Percentiles rank a stretch among this genome's conserved stretches.
Conservation (phyloP, 352 stramenopile species). For the Halophytophthora polymorphica region DNA sequence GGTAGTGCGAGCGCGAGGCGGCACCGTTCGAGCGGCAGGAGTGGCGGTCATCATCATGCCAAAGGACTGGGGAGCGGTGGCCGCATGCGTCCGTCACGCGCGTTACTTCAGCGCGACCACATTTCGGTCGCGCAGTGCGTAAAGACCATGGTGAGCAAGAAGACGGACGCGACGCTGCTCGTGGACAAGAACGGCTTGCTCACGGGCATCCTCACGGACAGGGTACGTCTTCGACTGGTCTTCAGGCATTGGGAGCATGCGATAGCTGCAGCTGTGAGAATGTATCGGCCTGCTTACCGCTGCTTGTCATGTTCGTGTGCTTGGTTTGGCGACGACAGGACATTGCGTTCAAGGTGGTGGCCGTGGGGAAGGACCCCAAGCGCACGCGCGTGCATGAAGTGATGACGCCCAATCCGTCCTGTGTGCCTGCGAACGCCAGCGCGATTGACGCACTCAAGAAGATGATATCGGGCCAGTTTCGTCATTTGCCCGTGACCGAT, state of each 20-base stretch:
- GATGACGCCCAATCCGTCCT: slow-evolving; percentile 96
- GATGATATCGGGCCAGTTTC: slow-evolving; percentile 96
- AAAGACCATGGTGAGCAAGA: slow-evolving; percentile 83
- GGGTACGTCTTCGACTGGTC: slow-evolving; percentile 28
- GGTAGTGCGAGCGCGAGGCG: slow-evolving; percentile 3
- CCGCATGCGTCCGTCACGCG: slow-evolving; percentile 59
- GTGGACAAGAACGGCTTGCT: slow-evolving; percentile 85
- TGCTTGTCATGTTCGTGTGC: too few relatives aligned
- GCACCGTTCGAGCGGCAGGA: slow-evolving; percentile 22
- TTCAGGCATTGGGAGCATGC: too few relatives aligned
- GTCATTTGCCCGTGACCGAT: slow-evolving; percentile 93
- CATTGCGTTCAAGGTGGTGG: slow-evolving; percentile 92
- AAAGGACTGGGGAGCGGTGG: too few relatives aligned
- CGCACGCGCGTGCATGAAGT: slow-evolving; percentile 83
- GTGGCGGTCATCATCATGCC: too few relatives aligned
- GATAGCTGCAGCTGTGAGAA: too few relatives aligned
- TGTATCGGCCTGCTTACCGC: neutral
- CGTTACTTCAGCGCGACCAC: slow-evolving; percentile 72
- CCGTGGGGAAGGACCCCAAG: slow-evolving; percentile 76
- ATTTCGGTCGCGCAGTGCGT: slow-evolving; percentile 73
- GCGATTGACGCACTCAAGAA: slow-evolving; percentile 96
- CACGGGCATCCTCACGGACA: slow-evolving; percentile 95
- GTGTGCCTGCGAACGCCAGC: slow-evolving; percentile 89
- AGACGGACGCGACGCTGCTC: slow-evolving; percentile 92
- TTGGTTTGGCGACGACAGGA: too few relatives aligned